phyloP scores from a whole-genome alignment of 2,329 filamentous ascomycete genomes.

The Aspergillus fumigatus region DNA sequence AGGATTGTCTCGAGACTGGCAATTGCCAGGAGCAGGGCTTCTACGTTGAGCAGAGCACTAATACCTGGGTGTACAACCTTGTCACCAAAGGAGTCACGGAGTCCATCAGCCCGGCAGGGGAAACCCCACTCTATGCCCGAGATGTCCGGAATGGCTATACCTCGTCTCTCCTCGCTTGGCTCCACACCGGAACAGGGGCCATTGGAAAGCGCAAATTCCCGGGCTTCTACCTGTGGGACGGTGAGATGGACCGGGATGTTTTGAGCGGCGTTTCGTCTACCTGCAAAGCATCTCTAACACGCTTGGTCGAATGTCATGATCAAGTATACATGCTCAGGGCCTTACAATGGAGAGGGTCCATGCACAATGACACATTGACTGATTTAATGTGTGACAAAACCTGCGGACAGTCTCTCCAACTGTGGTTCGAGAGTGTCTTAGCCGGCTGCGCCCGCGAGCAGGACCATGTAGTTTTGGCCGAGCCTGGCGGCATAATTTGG shows the following conservation, averaged over 20 bases:
- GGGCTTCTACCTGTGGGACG: background rate
- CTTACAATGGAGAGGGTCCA: background rate
- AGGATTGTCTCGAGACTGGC: slow-evolving; percentile 44
- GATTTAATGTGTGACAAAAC: slow-evolving; percentile 6
- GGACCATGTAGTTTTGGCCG: background rate
- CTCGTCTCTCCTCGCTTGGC: slow-evolving; percentile 10
- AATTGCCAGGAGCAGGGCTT: slow-evolving; percentile 42
- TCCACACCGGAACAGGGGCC: slow-evolving; percentile 3
- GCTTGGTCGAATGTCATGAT: slow-evolving; percentile 2
- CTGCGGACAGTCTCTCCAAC: slow-evolving; percentile 2
- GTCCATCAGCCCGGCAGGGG: slow-evolving; percentile 13
- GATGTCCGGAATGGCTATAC: slow-evolving; percentile 10
- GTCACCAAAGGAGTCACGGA: slow-evolving; percentile 15
- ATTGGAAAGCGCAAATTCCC: slow-evolving; percentile 2
- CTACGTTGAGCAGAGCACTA: slow-evolving; percentile 7
- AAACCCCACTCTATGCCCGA: slow-evolving; percentile 2
- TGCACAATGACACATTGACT: slow-evolving; percentile 5
- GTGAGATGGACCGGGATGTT: background rate
- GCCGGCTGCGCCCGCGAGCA: background rate
- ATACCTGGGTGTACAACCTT: slow-evolving; percentile 16
- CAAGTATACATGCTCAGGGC: background rate
- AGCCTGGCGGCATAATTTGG: background rate
- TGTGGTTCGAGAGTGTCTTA: slow-evolving; percentile 2
- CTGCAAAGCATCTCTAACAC: background rate
- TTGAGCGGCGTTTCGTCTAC: background rate